Conservation (phyloP, 192 early-diverging fungal species). For the Backusella westeae region DNA sequence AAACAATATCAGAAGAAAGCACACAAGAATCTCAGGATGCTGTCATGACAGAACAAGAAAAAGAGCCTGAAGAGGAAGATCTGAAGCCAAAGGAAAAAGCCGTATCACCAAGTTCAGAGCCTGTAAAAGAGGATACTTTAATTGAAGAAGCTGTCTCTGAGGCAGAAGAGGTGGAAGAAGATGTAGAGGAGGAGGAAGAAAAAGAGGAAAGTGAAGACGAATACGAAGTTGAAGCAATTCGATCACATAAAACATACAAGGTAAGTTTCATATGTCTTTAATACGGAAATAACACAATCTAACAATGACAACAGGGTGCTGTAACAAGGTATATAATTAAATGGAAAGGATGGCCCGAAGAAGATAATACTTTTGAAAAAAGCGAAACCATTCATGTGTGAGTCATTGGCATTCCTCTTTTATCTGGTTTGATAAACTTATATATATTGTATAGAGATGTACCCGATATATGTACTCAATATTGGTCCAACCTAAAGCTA, state of each 20-base stretch:
- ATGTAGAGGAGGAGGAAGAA: neutral
- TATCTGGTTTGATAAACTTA: neutral
- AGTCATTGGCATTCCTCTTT: neutral
- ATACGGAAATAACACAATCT: neutral
- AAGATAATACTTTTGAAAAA: neutral
- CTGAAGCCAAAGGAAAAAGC: neutral
- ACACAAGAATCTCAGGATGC: neutral
- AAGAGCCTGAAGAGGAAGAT: neutral
- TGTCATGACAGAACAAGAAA: neutral
- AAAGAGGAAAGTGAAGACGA: neutral
- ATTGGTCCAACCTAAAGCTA: neutral
- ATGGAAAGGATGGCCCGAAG: conserved; percentile 10
- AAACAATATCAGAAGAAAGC: neutral
- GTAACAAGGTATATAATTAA: conserved; percentile 1
- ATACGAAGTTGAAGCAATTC: conserved; percentile 12
- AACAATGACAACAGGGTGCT: neutral
- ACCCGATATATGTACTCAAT: conserved; percentile 4
- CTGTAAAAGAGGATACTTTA: neutral
- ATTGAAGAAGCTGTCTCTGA: neutral
- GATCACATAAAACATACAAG: neutral
- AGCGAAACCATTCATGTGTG: conserved; percentile 6
- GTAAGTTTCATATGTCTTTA: neutral
- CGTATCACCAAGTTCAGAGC: neutral
- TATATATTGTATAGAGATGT: conserved; percentile 6
- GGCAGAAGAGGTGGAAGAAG: neutral